Conservation (phyloP, 306 rosid genomes). For the Hippophae gyantsensis region DNA sequence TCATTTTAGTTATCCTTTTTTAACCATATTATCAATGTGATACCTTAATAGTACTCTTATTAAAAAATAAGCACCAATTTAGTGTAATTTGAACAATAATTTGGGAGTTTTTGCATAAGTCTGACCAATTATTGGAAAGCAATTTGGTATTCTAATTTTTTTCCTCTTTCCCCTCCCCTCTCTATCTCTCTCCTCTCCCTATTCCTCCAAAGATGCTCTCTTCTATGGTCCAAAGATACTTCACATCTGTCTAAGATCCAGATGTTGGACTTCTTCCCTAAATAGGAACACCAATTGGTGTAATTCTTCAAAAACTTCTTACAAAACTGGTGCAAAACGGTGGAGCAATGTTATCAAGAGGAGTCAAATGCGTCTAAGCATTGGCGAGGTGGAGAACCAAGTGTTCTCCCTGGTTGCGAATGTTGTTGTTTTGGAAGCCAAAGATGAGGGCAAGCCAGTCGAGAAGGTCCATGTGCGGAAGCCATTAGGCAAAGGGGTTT, state of each 20-base stretch:
- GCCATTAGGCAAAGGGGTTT: conserved; percentile 73
- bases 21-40: too few relatives aligned
- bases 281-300: conserved; percentile 73
- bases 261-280: conserved; percentile 75
- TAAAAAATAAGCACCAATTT: too few relatives aligned
- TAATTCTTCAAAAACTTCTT: conserved; percentile 67
- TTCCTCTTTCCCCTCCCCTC: too few relatives aligned
- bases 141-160: too few relatives aligned
- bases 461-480: conserved; percentile 54
- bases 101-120: too few relatives aligned
- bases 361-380: conserved; percentile 90
- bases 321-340: conserved; percentile 62
- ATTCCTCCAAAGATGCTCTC: conserved; percentile 48
- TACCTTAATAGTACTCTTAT: too few relatives aligned
- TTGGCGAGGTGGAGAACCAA: conserved; percentile 85
- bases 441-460: conserved; percentile 88
- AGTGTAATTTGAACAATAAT: too few relatives aligned
- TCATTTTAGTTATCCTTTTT: too few relatives aligned
- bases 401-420: conserved; percentile 90
- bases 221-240: conserved; percentile 43
- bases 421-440: conserved; percentile 73
- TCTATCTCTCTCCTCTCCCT: too few relatives aligned
- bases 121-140: too few relatives aligned
- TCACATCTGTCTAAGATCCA: conserved; percentile 61
- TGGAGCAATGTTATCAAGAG: conserved; percentile 78